phyloP scores from a whole-genome alignment of 2,329 filamentous ascomycete species.

The Simplicillium aogashimaense region DNA sequence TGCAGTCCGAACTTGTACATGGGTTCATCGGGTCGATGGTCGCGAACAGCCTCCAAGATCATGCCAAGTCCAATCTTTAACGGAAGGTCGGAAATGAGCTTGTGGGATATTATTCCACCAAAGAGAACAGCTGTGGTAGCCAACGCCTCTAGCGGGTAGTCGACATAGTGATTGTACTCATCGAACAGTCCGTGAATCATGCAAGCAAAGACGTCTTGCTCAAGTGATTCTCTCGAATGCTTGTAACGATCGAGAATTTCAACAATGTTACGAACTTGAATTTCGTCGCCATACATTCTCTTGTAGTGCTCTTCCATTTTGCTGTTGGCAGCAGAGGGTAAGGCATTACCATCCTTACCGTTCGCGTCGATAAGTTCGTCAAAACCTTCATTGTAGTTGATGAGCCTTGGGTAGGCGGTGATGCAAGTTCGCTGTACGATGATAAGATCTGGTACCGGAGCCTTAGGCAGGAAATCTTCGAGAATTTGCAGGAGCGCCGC shows the following conservation, averaged over 20 bases:
- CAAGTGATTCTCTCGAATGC: conserved; percentile 68
- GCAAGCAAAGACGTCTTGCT: conserved; percentile 93
- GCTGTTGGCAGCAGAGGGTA: conserved; percentile 69
- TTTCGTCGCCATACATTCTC: conserved; percentile 90
- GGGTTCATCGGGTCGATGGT: conserved; percentile 69
- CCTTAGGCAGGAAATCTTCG: conserved; percentile 55
- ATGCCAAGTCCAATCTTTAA: conserved; percentile 92
- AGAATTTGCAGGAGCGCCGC: conserved; percentile 71
- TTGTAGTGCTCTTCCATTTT: conserved; percentile 98
- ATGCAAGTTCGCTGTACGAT: conserved; percentile 79
- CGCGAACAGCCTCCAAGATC: conserved; percentile 92
- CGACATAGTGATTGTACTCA: conserved; percentile 89
- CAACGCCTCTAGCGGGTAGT: conserved; percentile 91
- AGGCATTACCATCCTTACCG: conserved; percentile 67
- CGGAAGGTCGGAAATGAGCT: conserved; percentile 80
- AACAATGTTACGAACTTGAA: conserved; percentile 78
- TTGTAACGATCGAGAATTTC: conserved; percentile 81
- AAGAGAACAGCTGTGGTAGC: conserved; percentile 95
- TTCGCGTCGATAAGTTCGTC: conserved; percentile 88
- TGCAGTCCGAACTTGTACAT: conserved; percentile 99
- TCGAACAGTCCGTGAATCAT: conserved; percentile 98
- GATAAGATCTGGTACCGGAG: conserved; percentile 58
- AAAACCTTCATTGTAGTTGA: conserved; percentile 91
- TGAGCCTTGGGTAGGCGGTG: conserved; percentile 82
- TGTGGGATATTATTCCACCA: conserved; percentile 90